phyloP scores from a whole-genome alignment of 2,329 filamentous ascomycete genomes.

The Fusarium sp. region DNA sequence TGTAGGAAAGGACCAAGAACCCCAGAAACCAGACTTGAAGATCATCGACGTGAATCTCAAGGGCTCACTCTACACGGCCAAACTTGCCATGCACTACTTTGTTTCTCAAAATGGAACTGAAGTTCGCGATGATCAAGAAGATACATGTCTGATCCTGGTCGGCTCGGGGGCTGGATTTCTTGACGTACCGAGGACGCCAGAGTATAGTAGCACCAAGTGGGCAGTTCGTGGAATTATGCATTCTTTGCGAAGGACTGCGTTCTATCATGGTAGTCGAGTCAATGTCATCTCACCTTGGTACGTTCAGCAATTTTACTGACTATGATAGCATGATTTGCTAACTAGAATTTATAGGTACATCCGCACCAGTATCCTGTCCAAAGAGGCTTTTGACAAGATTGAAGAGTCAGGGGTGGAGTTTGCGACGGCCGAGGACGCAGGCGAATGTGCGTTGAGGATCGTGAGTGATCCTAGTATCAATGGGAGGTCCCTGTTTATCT shows the following conservation, averaged over 20 bases:
- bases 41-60: conserved; percentile 4
- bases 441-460: conserved; percentile 6
- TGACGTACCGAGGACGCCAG: neutral
- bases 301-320: fast-evolving
- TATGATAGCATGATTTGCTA: no score
- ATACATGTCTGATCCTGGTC: conserved; percentile 5
- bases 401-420: neutral
- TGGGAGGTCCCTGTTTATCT: neutral
- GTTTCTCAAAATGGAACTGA: neutral
- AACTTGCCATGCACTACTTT: conserved; percentile 20
- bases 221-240: conserved; percentile 23
- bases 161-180: conserved; percentile 5
- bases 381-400: conserved; percentile 9
- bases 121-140: neutral
- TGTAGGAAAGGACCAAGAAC: neutral
- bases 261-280: conserved; percentile 7
- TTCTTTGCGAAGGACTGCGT: conserved; percentile 4
- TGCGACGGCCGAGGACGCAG: conserved; percentile 2
- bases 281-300: conserved; percentile 12
- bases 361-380: neutral
- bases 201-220: conserved; percentile 26
- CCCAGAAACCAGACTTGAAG: neutral
- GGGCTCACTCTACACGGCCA: neutral
- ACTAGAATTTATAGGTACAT: neutral
- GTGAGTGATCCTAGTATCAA: conserved; percentile 2